Conservation (phyloP, 2,329 filamentous ascomycete genomes). For the Fusarium brachygibbosum region DNA sequence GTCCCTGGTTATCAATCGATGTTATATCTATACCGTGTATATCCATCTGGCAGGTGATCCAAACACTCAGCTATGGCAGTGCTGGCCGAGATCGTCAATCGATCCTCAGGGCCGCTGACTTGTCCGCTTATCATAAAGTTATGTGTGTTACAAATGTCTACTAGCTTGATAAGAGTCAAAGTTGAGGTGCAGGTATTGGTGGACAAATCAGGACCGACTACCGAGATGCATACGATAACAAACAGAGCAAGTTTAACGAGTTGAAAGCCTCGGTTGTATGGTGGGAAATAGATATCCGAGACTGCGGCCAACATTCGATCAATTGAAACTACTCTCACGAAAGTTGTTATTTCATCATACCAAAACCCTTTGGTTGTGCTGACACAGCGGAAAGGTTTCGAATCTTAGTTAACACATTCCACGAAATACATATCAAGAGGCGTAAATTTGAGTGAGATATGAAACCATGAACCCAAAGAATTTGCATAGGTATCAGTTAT, state of each 20-base stretch:
- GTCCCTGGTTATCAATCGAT: not conserved
- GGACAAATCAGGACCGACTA: constrained; percentile 14
- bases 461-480: no score
- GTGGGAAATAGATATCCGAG: not conserved
- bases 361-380: no score
- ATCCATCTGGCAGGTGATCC: not conserved
- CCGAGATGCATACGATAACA: not conserved
- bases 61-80: not conserved
- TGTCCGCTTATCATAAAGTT: not conserved
- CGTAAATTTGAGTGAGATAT: no score
- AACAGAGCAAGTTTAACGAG: constrained; percentile 2
- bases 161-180: no score
- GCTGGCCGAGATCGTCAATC: not conserved
- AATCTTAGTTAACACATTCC: no score
- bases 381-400: no score
- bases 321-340: no score
- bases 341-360: no score
- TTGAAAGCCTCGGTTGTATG: not conserved
- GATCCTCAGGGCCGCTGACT: not conserved
- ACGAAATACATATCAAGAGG: no score
- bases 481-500: no score
- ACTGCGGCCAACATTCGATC: not conserved
- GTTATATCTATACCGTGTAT: not conserved
- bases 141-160: not conserved
- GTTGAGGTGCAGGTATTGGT: constrained; percentile 2